Evolutionary conservation across 352 stramenopile species (phyloP), one percentile per base, ranked within the genome.

Genomic region (Phytophthora foliorum): DNA sequence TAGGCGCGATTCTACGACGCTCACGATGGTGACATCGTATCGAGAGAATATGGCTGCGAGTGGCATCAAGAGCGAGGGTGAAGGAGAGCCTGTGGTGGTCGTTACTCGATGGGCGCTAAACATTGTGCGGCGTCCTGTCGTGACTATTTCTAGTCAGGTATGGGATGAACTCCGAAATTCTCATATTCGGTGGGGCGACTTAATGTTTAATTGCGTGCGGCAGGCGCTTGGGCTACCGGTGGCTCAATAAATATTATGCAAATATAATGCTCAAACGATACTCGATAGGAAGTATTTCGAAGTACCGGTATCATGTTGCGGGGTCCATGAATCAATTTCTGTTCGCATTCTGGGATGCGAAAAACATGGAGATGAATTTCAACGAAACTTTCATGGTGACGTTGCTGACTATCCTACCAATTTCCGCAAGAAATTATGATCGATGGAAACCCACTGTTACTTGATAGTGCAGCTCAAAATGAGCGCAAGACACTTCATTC

Each of bases 1-100:
- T n/a, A 72, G 80, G 3, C 78, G 81, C 22, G 80, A 89, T 36
- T 63, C 63, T 3, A 82, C 66, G 4, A 75, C 69, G 27, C 69
- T 82, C 16, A 68, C 80, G n/a, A 81, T 72, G 48, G 16, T 72
- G 34, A 67, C 67, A 2, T 77, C 72, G 4, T 82, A 75, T 62
- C 45, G 67, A 31, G 71, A 80, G 9, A 32, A 25, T 25, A 49
- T 17, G 8, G 6, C 14, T 32, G 24, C 25, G 11, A 24, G 13
- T 57, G 45, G 21, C 9, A 13, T 51, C 3, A 67, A 51, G 14
- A 31, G 19, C 16, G 45, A 65, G 21, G 25, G 27, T 29, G 57
- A 59, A 32, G 61, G 51, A n/a, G 67, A 78, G 9, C 31, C 75
- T 17, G 72, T 79, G 9, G 72, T 79, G 13, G 67, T 79, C 22